phyloP scores from a whole-genome alignment of 495 filamentous ascomycete species.

The Talaromyces nanjingensis region DNA sequence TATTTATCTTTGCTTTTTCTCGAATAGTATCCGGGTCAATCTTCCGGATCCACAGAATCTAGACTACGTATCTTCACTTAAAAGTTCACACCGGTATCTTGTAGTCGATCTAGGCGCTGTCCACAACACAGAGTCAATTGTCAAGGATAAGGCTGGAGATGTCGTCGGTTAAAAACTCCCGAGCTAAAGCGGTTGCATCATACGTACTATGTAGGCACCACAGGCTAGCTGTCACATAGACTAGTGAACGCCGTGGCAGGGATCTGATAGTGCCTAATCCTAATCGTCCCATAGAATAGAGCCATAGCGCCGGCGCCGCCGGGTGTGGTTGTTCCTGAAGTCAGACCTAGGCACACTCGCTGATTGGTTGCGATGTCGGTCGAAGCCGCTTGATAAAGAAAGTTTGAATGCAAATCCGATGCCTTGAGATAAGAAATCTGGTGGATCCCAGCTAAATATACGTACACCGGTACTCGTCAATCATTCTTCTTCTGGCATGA shows the following conservation, averaged over 20 bases:
- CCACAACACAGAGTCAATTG: not conserved
- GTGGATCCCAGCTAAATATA: not conserved
- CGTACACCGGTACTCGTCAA: not conserved
- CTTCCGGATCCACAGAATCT: not conserved
- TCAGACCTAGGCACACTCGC: not conserved
- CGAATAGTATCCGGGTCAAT: not conserved
- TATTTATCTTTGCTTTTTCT: not conserved
- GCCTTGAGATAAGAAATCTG: not conserved
- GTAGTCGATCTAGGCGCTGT: not conserved
- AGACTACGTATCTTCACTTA: not conserved
- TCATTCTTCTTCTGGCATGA: not conserved
- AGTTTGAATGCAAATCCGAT: not conserved
- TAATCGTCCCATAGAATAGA: not conserved
- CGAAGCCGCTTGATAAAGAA: not conserved
- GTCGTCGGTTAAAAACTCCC: not conserved
- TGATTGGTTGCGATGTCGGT: not conserved
- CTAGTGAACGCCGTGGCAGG: not conserved
- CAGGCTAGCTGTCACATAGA: not conserved
- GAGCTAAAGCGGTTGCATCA: not conserved
- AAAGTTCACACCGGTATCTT: not conserved
- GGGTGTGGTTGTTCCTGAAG: not conserved
- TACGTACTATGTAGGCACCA: not conserved
- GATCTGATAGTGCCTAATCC: not conserved
- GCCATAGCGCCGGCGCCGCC: not conserved
- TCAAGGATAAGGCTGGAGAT: not conserved